Percentiles rank a stretch among this genome's conserved stretches.
phyloP scores from a whole-genome alignment of 2,329 filamentous ascomycete species.

The Fusarium piperis region DNA sequence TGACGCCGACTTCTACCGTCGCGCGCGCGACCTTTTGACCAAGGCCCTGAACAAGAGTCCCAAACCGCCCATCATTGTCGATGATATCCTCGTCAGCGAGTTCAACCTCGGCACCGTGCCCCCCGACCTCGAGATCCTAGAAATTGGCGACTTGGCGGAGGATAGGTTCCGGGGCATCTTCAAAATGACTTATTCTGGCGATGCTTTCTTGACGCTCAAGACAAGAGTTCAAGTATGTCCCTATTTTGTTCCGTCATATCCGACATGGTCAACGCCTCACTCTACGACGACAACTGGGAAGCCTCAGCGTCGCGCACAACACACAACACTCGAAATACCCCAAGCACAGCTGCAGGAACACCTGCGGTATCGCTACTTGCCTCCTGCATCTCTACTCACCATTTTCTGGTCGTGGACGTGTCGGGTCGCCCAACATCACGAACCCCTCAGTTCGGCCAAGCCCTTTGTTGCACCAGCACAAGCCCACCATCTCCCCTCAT shows the following conservation, averaged over 20 bases:
- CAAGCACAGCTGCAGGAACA: background rate
- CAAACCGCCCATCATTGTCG: slow-evolving; percentile 98
- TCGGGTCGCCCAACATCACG: background rate
- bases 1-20: slow-evolving; percentile 89
- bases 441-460: slow-evolving; percentile 4
- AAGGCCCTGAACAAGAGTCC: slow-evolving; percentile 96
- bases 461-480: slow-evolving; percentile 5
- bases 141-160: slow-evolving; percentile 97
- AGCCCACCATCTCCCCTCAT: background rate
- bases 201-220: slow-evolving; percentile 93
- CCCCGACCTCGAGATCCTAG: slow-evolving; percentile 93
- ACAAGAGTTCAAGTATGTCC: slow-evolving; percentile 87
- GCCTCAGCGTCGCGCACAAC: background rate
- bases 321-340: background rate
- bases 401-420: background rate
- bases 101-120: slow-evolving; percentile 95
- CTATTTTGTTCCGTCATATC: slow-evolving; percentile 14
- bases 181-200: slow-evolving; percentile 98
- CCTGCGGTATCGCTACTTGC: background rate
- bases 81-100: slow-evolving; percentile 98
- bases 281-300: slow-evolving; percentile 1
- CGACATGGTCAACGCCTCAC: background rate
- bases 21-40: slow-evolving; percentile 93
- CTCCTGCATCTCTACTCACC: background rate
- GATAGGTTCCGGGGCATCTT: slow-evolving; percentile 98